Conservation (phyloP, 1,139 yeast genomes). For the Pichia sp. region DNA sequence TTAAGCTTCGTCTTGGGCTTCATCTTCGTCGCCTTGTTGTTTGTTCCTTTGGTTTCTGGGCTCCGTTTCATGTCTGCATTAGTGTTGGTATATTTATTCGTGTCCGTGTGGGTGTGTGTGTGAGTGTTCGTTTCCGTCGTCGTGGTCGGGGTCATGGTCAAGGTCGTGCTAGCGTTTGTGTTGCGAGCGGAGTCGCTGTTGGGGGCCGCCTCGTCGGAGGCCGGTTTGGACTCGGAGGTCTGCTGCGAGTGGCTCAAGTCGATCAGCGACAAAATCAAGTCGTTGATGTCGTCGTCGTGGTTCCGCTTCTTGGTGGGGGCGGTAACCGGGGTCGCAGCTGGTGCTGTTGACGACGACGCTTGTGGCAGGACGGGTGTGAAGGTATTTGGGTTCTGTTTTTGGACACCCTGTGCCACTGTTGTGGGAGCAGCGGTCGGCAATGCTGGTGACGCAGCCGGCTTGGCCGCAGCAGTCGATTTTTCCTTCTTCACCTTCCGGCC, state of each 20-base stretch:
- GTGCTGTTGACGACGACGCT: background rate
- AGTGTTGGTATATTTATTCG: background rate
- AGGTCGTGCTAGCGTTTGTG: background rate
- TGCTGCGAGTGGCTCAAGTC: conserved; percentile 31
- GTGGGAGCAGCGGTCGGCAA: too few relatives aligned
- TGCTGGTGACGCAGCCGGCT: background rate
- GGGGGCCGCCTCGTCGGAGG: background rate
- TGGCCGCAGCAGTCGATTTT: background rate
- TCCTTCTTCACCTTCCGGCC: background rate
- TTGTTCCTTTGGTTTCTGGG: background rate
- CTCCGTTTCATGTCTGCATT: background rate
- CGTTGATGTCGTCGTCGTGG: conserved; percentile 32
- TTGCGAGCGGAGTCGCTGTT: background rate
- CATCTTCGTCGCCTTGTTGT: background rate
- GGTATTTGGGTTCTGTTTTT: too few relatives aligned
- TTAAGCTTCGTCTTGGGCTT: too few relatives aligned
- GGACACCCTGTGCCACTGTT: too few relatives aligned
- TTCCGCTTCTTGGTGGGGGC: conserved; percentile 4
- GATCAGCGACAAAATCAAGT: conserved; percentile 30
- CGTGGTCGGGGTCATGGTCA: too few relatives aligned
- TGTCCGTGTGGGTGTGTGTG: background rate
- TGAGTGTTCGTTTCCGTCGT: background rate
- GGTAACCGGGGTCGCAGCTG: background rate
- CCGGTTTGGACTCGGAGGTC: conserved; percentile 2
- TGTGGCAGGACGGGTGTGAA: background rate